phyloP scores from a whole-genome alignment of 768 basidiomycete genomes.

The Plicaturopsis crispa region DNA sequence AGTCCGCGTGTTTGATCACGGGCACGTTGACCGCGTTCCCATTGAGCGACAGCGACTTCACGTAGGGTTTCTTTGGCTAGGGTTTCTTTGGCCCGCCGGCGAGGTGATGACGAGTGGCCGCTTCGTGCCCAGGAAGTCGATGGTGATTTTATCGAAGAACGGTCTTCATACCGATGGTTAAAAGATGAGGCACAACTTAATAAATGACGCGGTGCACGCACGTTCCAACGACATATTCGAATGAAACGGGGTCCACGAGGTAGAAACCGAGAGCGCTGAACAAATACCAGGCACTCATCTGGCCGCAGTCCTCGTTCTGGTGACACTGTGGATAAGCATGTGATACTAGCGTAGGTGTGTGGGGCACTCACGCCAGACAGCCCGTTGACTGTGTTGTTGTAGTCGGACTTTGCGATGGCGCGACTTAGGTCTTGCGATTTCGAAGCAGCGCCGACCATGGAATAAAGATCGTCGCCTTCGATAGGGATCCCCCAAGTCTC shows the following conservation, averaged over 20 bases:
- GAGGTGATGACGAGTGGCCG: slow-evolving; percentile 45
- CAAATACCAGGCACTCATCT: slow-evolving; percentile 88
- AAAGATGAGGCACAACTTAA: too few species aligned
- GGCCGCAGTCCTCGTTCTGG: slow-evolving; percentile 85
- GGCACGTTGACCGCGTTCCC: slow-evolving; percentile 35
- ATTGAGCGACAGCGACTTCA: slow-evolving; percentile 53
- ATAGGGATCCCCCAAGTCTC: too few species aligned
- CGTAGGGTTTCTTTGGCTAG: slow-evolving; percentile 51
- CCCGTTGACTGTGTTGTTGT: slow-evolving; percentile 61
- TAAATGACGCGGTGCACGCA: slow-evolving; percentile 31
- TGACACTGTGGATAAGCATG: not conserved
- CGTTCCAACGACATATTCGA: slow-evolving; percentile 72
- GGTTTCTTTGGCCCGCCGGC: too few species aligned
- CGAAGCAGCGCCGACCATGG: slow-evolving; percentile 61
- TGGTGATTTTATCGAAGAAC: slow-evolving; percentile 44
- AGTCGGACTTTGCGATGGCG: slow-evolving; percentile 54
- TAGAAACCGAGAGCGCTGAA: slow-evolving; percentile 82
- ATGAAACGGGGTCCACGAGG: slow-evolving; percentile 75
- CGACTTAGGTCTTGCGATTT: slow-evolving; percentile 68
- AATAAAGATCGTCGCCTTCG: too few species aligned
- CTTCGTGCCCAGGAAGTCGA: slow-evolving; percentile 40
- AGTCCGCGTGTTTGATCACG: slow-evolving; percentile 52
- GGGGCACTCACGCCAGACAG: slow-evolving; percentile 53
- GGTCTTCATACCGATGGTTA: too few species aligned
- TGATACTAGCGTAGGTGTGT: not conserved